These are phyloP conservation scores for Pistacia vera DNA, from an alignment of 345 rosid species.

Conservation along the genomic window DNA sequence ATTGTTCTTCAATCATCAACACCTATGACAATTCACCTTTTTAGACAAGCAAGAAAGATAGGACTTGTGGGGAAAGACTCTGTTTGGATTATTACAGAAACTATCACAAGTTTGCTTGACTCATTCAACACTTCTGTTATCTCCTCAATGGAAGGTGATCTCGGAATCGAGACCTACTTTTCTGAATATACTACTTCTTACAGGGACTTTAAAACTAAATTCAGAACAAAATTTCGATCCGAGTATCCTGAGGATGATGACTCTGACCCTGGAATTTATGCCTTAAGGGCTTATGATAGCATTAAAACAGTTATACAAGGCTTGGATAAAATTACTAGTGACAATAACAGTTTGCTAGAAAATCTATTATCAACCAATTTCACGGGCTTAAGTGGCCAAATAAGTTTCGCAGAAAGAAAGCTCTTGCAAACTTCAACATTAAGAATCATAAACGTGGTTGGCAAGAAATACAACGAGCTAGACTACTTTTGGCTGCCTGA, in stretches of 20 bases:
- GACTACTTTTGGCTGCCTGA: slow-evolving; percentile 41
- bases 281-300: slow-evolving; percentile 46
- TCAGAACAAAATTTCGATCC: slow-evolving; percentile 19
- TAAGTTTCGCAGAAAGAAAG: slow-evolving; percentile 30
- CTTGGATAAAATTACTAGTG: slow-evolving; percentile 3
- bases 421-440: slow-evolving; percentile 11
- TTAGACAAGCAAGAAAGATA: slow-evolving; percentile 43
- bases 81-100: slow-evolving; percentile 45
- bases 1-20: slow-evolving; percentile 47
- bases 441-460: slow-evolving; percentile 40
- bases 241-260: slow-evolving; percentile 30
- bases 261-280: slow-evolving; percentile 38
- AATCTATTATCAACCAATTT: slow-evolving; percentile 28
- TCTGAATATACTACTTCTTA: slow-evolving; percentile 18
- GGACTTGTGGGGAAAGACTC: slow-evolving; percentile 43
- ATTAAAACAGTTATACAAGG: slow-evolving; percentile 24
- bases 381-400: slow-evolving; percentile 45
- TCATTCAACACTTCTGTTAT: slow-evolving; percentile 36
- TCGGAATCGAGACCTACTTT: slow-evolving; percentile 43
- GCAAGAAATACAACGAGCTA: slow-evolving; percentile 41
- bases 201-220: slow-evolving; percentile 25
- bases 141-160: slow-evolving; percentile 47
- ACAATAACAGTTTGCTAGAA: slow-evolving; percentile 16
- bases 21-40: slow-evolving; percentile 33
- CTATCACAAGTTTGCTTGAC: slow-evolving; percentile 36